Conservation (phyloP, 1,284 basidiomycete species). For the Marasmius sp. region DNA sequence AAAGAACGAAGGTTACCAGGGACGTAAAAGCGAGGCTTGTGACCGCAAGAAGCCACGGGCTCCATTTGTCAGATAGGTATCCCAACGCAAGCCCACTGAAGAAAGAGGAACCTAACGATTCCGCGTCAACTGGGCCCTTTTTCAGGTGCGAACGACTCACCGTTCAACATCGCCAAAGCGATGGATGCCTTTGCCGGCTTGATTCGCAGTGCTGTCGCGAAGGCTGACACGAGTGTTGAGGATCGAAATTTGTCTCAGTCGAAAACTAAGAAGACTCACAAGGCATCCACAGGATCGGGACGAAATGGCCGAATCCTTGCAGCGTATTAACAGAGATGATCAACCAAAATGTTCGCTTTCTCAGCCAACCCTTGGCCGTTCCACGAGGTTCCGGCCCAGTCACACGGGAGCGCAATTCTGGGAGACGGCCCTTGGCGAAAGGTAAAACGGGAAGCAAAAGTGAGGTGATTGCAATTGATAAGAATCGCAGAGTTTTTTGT, state of each 20-base stretch:
- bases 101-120: conserved; percentile 26
- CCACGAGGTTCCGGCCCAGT: conserved; percentile 20
- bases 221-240: conserved; percentile 30
- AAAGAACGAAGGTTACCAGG: conserved; percentile 35
- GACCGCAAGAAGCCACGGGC: conserved; percentile 34
- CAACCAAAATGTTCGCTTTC: conserved; percentile 26
- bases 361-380: conserved; percentile 20
- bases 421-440: conserved; percentile 34
- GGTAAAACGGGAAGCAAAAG: conserved; percentile 28
- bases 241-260: conserved; percentile 14
- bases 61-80: conserved; percentile 33
- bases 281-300: conserved; percentile 36
- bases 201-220: conserved; percentile 28
- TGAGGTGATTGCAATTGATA: conserved; percentile 23
- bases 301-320: conserved; percentile 32
- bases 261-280: conserved; percentile 20
- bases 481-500: conserved; percentile 26
- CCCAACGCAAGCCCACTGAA: conserved; percentile 33
- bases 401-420: conserved; percentile 20
- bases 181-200: conserved; percentile 25
- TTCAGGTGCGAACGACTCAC: conserved; percentile 15
- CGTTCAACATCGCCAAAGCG: conserved; percentile 27
- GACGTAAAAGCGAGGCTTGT: conserved; percentile 27
- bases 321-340: conserved; percentile 32
- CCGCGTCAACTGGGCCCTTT: conserved; percentile 1